Evolutionary conservation across 805 yeast species (phyloP), one percentile per base, ranked within the genome.

Genomic region (Metschnikowia koreensis): DNA sequence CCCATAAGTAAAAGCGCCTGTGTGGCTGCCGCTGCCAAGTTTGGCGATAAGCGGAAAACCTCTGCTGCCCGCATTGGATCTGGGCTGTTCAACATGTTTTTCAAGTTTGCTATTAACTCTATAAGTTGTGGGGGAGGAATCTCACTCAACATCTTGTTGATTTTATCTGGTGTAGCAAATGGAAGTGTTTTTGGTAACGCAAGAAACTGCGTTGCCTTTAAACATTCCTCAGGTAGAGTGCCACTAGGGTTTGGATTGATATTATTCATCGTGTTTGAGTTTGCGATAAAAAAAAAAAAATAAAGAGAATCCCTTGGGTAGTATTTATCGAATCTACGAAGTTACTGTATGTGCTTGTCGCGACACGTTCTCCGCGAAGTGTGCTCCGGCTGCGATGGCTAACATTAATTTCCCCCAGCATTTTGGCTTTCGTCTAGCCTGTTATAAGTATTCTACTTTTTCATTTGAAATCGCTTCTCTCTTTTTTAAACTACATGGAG

Each of bases 1-100:
- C 94, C 96, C 92, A 87, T 87, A 44, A 86, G 73, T 16, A 87
- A 68, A 55, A 87, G 71, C 2, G 91, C 87, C 64, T 87, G 94
- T 0, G 92, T 82, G 1, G 89, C 84, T 1, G 88, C 78, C 2
- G 82, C 70, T 3, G 91, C 86, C 40, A 87, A 69, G 44, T 82
- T 68, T 15, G 84, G 83, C 56, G 82, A 69, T 59, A 80, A 69
- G 50, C 73, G 74, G 59, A 82, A 73, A 51, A 86, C 73, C 52
- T 78, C 79, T 49, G 79, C 74, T 22, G 83, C 84, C 55, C 86
- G 66, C 36, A 66, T 60, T 37, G 81, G 73, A 51, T 77, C 76
- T 7, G 82, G 79, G 42, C 82, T 79, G 37, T 71, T 72, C 34
- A 84, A 69, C 7, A 83, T 69, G 34, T 78, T 75, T 65, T 86